Percentiles rank a stretch among this genome's conserved stretches.
These are phyloP conservation scores for Aspergillus indologenus DNA, from an alignment of 495 filamentous ascomycete genomes.

Conservation along the genomic window DNA sequence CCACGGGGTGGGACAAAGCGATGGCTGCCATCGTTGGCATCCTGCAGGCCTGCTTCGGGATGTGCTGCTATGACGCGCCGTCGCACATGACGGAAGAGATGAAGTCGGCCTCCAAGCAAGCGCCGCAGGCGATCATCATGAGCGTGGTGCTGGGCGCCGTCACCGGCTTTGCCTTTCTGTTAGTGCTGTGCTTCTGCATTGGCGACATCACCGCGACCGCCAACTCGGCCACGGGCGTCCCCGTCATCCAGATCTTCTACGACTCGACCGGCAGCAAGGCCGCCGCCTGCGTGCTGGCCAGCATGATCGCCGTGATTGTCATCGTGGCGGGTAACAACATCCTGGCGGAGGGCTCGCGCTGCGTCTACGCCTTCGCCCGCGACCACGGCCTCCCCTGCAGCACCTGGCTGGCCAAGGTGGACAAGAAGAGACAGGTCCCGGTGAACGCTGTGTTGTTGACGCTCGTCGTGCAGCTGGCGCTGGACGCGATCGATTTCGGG, in stretches of 20 bases:
- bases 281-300: constrained; percentile 27
- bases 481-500: constrained; percentile 57
- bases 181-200: constrained; percentile 42
- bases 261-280: constrained; percentile 20
- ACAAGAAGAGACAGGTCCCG: constrained; percentile 41
- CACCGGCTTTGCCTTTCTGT: constrained; percentile 37
- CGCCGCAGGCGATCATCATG: constrained; percentile 53
- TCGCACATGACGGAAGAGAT: constrained; percentile 53
- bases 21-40: constrained; percentile 56
- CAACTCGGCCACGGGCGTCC: constrained; percentile 26
- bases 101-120: constrained; percentile 47
- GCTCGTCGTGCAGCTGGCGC: constrained; percentile 48
- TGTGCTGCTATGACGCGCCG: constrained; percentile 52
- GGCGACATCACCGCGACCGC: constrained; percentile 36
- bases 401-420: constrained; percentile 30
- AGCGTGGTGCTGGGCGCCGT: constrained; percentile 50
- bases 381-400: constrained; percentile 37
- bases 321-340: constrained; percentile 30
- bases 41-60: constrained; percentile 55
- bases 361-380: constrained; percentile 42
- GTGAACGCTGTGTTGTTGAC: constrained; percentile 50
- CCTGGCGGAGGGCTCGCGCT: constrained; percentile 37
- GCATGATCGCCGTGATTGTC: constrained; percentile 30
- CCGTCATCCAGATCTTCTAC: constrained; percentile 31
- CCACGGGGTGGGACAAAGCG: constrained; percentile 48